These are phyloP conservation scores for Thalassiosira gravida DNA, from an alignment of 352 stramenopile genomes.

Conservation along the genomic window DNA sequence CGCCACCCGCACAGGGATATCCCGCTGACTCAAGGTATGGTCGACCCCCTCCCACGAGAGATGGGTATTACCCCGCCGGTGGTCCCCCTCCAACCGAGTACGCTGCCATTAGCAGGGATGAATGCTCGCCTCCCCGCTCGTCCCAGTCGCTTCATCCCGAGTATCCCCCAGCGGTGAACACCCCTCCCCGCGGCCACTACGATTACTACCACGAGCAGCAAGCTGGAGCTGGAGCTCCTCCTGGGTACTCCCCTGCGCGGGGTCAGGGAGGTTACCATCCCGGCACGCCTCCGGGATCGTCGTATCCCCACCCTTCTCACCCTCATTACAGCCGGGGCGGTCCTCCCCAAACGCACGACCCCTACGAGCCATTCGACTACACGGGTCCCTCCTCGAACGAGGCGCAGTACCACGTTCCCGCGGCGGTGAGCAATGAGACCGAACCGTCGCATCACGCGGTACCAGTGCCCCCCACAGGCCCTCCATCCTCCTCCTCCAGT, in stretches of 20 bases:
- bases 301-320: neutral
- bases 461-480: neutral
- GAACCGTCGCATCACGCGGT: constrained; percentile 3
- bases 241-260: neutral
- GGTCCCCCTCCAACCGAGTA: constrained; percentile 7
- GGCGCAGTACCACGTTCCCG: constrained; percentile 25
- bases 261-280: constrained; percentile 16
- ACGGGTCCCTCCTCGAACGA: constrained; percentile 8
- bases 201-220: constrained; percentile 17
- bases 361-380: constrained; percentile 37
- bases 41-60: constrained; percentile 1
- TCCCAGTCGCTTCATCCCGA: constrained; percentile 6
- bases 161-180: constrained; percentile 7
- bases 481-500: neutral
- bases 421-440: constrained; percentile 31
- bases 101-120: constrained; percentile 30
- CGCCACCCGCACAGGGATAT: constrained; percentile 12
- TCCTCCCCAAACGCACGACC: constrained; percentile 22
- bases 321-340: neutral
- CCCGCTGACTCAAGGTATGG: constrained; percentile 11
- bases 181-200: constrained; percentile 8
- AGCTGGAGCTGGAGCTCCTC: neutral
- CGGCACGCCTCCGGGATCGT: constrained; percentile 5
- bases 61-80: constrained; percentile 17
- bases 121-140: constrained; percentile 20